Base-by-base conservation (phyloP, 768 basidiomycete genomes). In the Ramaria sp. region DNA sequence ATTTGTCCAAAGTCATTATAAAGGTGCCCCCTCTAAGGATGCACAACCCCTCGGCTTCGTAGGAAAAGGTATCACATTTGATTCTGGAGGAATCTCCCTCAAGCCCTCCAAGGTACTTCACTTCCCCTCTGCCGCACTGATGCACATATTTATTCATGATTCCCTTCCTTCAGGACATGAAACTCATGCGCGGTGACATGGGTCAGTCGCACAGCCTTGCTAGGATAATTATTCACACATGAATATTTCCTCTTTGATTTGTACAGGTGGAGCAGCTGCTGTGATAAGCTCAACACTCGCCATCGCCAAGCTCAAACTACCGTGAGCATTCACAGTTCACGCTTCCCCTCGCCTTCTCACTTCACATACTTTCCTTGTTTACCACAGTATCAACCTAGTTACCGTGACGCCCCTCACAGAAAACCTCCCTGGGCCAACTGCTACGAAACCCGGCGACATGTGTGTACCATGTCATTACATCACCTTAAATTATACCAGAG, bases 41-140 rank as follows among this genome's bases (percentile, higher is more conserved):
- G 80, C 71, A 0, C 72, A 72, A 51, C 88, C 88, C 3, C 71
- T 88, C 13, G 83, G 80, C 2, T 74, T 89, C 57, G 87, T 93
- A 34, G 90, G 90, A 32, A 92, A 93, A 65, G 90, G 90, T 57
- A 83, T 93, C 64, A 91, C 89, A 15, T 94, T 93, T 59, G 89
- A 94, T 66, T 81, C 82, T 2, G 89, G 89, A 73, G 88, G 88
- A 60, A 91, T 91, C 66, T 85, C 83, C 56, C 69, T 94, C 66
- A 93, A 93, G 68, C 80, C 86, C n/a, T 64, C 74, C 32, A 74
- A 75, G 32, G 87, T 82, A n/a, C n/a, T n/a, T n/a, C 57, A 61
- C 78, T 73, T 6, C 7, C 5, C 41, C 43, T 50, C 49, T 41
- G 6, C 28, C 16, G 3, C 24, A 8, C 18, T 48, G 8, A 3